Conservation (phyloP, 2,329 filamentous ascomycete species). For the Penicillium sp. region DNA sequence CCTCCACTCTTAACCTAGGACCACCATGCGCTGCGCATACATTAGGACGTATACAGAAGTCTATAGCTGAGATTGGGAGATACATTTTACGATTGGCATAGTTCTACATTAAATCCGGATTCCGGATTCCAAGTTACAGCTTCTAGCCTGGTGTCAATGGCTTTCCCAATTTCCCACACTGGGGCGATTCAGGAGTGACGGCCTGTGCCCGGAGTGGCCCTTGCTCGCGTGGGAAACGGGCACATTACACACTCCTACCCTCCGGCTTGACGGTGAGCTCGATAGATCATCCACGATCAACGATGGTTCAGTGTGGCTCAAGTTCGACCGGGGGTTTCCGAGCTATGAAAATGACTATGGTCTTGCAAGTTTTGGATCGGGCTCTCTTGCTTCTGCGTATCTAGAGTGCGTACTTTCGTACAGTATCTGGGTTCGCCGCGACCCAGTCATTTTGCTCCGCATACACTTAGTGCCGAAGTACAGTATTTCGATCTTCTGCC, state of each 20-base stretch:
- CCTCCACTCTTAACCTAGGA: conserved; percentile 12
- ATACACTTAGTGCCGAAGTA: not conserved
- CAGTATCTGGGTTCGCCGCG: conserved; percentile 20
- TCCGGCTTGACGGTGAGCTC: not conserved
- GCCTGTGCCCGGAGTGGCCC: conserved; percentile 18
- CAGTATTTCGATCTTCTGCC: conserved; percentile 18
- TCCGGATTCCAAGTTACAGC: not conserved
- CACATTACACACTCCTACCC: conserved; percentile 11
- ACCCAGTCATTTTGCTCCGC: conserved; percentile 27
- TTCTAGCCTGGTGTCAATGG: not conserved
- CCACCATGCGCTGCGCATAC: not conserved
- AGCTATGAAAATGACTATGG: not conserved
- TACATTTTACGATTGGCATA: not conserved
- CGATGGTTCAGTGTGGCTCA: not conserved
- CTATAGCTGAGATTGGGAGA: not conserved
- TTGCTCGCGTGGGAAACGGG: conserved; percentile 22
- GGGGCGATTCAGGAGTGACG: conserved; percentile 10
- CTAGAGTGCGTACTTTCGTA: conserved; percentile 2
- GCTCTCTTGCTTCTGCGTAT: not conserved
- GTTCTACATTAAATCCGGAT: too few relatives aligned
- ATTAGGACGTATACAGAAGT: not conserved
- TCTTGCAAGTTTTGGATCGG: not conserved
- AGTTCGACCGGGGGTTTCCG: too few relatives aligned
- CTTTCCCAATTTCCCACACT: not conserved
- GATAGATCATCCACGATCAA: conserved; percentile 5